These are phyloP conservation scores for Mariannaea elegans DNA, from an alignment of 2,329 filamentous ascomycete genomes.

Conservation along the genomic window DNA sequence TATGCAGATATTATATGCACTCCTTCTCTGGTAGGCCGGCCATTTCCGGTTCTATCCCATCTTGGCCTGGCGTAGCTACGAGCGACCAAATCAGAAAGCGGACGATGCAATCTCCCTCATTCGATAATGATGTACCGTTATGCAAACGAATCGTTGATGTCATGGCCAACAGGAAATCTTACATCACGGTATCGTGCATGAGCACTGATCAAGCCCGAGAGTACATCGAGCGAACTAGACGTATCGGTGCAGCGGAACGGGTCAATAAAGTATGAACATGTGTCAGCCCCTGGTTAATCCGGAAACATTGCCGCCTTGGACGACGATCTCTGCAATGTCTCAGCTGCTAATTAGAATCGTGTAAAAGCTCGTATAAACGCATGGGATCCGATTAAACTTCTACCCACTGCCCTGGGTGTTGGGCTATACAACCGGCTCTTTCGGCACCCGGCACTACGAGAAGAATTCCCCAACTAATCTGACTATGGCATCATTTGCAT, in stretches of 20 bases:
- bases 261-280: not conserved
- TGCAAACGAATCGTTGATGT: not conserved
- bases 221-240: not conserved
- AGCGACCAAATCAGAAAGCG: not conserved
- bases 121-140: not conserved
- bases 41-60: not conserved
- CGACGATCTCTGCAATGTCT: constrained; percentile 20
- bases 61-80: not conserved
- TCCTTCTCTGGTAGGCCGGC: not conserved
- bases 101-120: not conserved
- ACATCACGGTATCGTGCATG: not conserved
- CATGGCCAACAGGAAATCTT: not conserved
- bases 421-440: not conserved
- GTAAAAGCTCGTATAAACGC: constrained; percentile 15
- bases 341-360: not conserved
- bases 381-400: constrained; percentile 4
- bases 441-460: constrained; percentile 10
- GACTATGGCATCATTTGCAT: constrained; percentile 13
- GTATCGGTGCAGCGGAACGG: not conserved
- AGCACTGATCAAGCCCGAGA: not conserved
- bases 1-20: constrained; percentile 16
- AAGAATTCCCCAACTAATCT: constrained; percentile 24
- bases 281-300: not conserved
- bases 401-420: constrained; percentile 1
- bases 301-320: not conserved